phyloP scores from a whole-genome alignment of 1,139 yeast species.

The Sugiyamaella pinicola region DNA sequence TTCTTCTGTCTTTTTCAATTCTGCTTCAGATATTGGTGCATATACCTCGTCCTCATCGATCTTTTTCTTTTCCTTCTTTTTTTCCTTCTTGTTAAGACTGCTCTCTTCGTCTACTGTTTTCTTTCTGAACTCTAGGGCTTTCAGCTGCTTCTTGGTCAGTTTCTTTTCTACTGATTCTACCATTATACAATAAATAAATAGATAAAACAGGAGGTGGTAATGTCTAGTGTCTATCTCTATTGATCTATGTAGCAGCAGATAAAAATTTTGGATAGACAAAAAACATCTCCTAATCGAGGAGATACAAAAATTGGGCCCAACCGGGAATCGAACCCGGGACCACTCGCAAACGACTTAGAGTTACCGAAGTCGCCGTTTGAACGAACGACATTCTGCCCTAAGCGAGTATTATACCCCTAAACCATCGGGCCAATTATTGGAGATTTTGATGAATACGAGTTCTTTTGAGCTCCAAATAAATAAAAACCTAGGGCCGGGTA shows the following conservation, averaged over 20 bases:
- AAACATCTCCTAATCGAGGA: neutral
- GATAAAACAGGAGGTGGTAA: neutral
- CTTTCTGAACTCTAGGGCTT: constrained; percentile 70
- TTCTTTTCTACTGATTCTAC: constrained; percentile 33
- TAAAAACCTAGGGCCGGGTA: too few species aligned
- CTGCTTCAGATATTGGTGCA: constrained; percentile 22
- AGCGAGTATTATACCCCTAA: constrained; percentile 50
- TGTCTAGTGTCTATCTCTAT: neutral
- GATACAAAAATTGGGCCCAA: constrained; percentile 34
- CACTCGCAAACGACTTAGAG: constrained; percentile 39
- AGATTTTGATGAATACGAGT: neutral
- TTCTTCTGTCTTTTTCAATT: constrained; percentile 22
- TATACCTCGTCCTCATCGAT: constrained; percentile 19
- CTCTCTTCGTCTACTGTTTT: constrained; percentile 27
- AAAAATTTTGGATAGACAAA: constrained; percentile 2
- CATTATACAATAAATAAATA: constrained; percentile 6
- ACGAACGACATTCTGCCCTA: constrained; percentile 34
- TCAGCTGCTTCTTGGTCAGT: constrained; percentile 75
- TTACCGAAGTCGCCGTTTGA: constrained; percentile 11
- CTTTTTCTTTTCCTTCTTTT: constrained; percentile 30
- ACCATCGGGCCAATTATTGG: constrained; percentile 38
- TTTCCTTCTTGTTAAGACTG: neutral
- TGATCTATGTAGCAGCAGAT: neutral
- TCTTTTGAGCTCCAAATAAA: neutral
- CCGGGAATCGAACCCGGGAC: constrained; percentile 44